Conservation (phyloP, 495 filamentous ascomycete species). For the Mycothermus thermophilus region DNA sequence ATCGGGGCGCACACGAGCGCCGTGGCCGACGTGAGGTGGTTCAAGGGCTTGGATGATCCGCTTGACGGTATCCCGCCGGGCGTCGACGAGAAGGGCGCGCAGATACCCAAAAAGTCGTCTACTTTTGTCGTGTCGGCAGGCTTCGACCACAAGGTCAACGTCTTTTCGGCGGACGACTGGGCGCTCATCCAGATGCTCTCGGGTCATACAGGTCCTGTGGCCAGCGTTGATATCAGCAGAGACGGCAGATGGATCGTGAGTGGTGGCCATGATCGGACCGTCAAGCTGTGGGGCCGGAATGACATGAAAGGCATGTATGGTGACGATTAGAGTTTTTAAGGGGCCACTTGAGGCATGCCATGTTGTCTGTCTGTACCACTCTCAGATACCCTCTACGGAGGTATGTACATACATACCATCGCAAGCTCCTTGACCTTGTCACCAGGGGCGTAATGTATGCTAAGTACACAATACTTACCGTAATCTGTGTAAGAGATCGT, state of each 20-base stretch:
- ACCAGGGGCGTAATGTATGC: too few relatives aligned
- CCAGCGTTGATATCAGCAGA: constrained; percentile 71
- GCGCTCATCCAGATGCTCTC: constrained; percentile 71
- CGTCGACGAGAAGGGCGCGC: constrained; percentile 45
- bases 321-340: constrained; percentile 6
- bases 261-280: constrained; percentile 83
- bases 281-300: constrained; percentile 91
- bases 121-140: constrained; percentile 85
- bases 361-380: too few relatives aligned
- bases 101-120: constrained; percentile 52
- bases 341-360: too few relatives aligned
- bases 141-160: constrained; percentile 90
- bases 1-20: constrained; percentile 87
- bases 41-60: constrained; percentile 62
- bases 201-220: constrained; percentile 82
- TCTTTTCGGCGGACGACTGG: constrained; percentile 96
- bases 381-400: neutral
- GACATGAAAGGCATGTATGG: constrained; percentile 42
- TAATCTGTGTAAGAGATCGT: too few relatives aligned
- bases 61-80: constrained; percentile 42
- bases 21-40: constrained; percentile 89
- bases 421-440: too few relatives aligned
- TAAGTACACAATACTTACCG: too few relatives aligned
- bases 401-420: too few relatives aligned
- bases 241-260: constrained; percentile 88